phyloP scores from a whole-genome alignment of 2,329 filamentous ascomycete genomes.

The Zopfia rhizophila region DNA sequence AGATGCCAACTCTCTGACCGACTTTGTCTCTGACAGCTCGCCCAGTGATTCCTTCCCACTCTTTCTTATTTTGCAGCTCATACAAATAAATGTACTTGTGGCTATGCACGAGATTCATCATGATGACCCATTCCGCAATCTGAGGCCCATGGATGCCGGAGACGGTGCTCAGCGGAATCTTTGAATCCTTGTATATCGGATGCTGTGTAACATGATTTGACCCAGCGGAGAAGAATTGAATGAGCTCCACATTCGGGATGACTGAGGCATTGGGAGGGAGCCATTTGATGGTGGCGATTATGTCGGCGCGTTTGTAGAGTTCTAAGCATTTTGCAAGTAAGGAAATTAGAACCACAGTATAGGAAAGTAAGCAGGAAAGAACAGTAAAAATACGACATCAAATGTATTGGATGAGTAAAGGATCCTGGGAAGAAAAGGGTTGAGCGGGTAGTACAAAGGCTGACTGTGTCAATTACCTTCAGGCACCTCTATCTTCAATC shows the following conservation, averaged over 20 bases:
- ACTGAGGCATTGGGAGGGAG: conserved; percentile 53
- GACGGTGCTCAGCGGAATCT: conserved; percentile 65
- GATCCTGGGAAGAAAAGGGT: conserved; percentile 30
- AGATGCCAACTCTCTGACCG: conserved; percentile 67
- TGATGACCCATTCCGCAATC: conserved; percentile 73
- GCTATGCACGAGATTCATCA: conserved; percentile 69
- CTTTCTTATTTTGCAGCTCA: conserved; percentile 66
- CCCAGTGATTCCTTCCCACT: conserved; percentile 59
- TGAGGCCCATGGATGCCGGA: conserved; percentile 70
- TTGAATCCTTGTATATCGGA: conserved; percentile 63
- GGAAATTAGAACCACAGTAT: background rate
- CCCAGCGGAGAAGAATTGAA: conserved; percentile 69
- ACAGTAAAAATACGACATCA: conserved; percentile 4
- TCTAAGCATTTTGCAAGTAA: conserved; percentile 33
- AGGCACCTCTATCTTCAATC: conserved; percentile 56
- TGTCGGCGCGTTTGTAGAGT: conserved; percentile 54
- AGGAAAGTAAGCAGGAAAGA: background rate
- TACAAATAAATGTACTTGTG: conserved; percentile 66
- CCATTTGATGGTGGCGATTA: conserved; percentile 60
- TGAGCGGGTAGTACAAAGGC: conserved; percentile 13
- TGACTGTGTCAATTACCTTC: conserved; percentile 42
- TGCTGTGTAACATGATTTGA: conserved; percentile 64
- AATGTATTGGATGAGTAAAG: conserved; percentile 18
- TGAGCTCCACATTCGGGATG: conserved; percentile 57
- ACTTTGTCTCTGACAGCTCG: conserved; percentile 63